A percentile compares a stretch with the other conserved stretches of the same genome.
These are phyloP conservation scores for Albugo candida DNA, from an alignment of 352 stramenopile genomes.

Conservation along the genomic window DNA sequence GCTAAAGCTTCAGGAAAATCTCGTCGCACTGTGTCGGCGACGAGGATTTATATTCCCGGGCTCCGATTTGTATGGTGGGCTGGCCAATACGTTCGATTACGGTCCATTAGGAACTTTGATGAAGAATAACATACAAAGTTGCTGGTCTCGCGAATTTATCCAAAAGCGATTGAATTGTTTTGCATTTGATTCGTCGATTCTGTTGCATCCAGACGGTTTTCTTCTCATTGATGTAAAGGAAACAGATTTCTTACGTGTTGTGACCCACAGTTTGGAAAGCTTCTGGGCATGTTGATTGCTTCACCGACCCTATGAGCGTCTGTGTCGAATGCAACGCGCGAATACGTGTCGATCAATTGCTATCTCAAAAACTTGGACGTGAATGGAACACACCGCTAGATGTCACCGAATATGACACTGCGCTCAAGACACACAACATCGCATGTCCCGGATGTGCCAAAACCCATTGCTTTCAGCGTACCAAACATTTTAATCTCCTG, in stretches of 20 bases:
- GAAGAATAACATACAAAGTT: slow-evolving; percentile 96
- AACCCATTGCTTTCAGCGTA: slow-evolving; percentile 33
- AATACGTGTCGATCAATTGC: slow-evolving; percentile 51
- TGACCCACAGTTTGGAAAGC: slow-evolving; percentile 75
- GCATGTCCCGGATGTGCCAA: slow-evolving; percentile 35
- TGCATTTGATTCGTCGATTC: slow-evolving; percentile 90
- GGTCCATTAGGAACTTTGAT: slow-evolving; percentile 86
- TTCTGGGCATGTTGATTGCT: slow-evolving; percentile 92
- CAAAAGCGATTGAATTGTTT: slow-evolving; percentile 86
- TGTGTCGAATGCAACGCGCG: slow-evolving; percentile 85
- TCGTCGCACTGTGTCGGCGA: slow-evolving; percentile 70
- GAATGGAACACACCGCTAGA: slow-evolving; percentile 28
- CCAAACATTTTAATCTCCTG: slow-evolving; percentile 95
- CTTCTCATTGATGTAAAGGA: neutral
- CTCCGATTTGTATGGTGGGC: slow-evolving; percentile 94
- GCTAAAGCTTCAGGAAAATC: slow-evolving; percentile 35
- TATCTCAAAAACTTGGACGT: slow-evolving; percentile 24
- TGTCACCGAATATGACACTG: slow-evolving; percentile 33
- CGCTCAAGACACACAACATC: slow-evolving; percentile 24
- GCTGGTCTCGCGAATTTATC: slow-evolving; percentile 94
- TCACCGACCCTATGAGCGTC: slow-evolving; percentile 96
- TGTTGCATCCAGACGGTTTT: slow-evolving; percentile 77
- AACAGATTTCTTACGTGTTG: neutral
- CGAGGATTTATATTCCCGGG: slow-evolving; percentile 88
- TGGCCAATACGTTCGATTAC: slow-evolving; percentile 96